Evolutionary conservation across 805 yeast species (phyloP).

Genomic region (Yarrowia divulgata): DNA sequence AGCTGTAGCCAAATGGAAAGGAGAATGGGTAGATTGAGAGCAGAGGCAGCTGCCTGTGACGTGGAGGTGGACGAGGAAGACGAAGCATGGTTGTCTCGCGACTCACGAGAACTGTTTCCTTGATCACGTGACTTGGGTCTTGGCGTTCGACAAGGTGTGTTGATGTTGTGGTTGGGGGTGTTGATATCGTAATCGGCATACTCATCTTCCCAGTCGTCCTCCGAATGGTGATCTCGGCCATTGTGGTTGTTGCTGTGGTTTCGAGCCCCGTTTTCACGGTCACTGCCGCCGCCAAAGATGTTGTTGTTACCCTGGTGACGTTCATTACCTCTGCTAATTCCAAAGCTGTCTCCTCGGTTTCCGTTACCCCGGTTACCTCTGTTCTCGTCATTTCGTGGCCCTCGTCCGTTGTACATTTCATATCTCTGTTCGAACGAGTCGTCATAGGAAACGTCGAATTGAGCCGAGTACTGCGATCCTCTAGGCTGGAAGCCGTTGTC

Average conservation of each 20-base stretch:
- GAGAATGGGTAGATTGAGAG: conserved; percentile 28
- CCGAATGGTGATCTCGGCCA: not conserved
- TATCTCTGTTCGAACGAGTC: conserved; percentile 27
- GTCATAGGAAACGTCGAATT: conserved; percentile 11
- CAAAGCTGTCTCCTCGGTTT: not conserved
- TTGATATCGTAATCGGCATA: conserved; percentile 14
- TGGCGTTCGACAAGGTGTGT: conserved; percentile 21
- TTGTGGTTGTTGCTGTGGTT: not conserved
- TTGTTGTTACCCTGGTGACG: not conserved
- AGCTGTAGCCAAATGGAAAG: conserved; percentile 64
- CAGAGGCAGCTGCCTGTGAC: not conserved
- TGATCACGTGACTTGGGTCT: conserved; percentile 25
- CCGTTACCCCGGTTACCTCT: not conserved
- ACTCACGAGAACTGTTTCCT: conserved; percentile 2
- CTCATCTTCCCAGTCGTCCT: conserved; percentile 32
- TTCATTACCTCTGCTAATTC: not conserved
- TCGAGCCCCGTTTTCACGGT: not conserved
- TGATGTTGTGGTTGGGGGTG: conserved; percentile 16
- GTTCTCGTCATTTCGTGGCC: not conserved
- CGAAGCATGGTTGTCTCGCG: not conserved
- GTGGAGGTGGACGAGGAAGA: not conserved
- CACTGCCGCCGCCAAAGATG: not conserved
- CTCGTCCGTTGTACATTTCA: conserved; percentile 5
- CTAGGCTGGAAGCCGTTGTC: conserved; percentile 8
- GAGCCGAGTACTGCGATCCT: conserved; percentile 7